A percentile compares a stretch with the other conserved stretches of the same genome.
Conservation (phyloP, 441 rosid species). For the Viola pubescens region DNA sequence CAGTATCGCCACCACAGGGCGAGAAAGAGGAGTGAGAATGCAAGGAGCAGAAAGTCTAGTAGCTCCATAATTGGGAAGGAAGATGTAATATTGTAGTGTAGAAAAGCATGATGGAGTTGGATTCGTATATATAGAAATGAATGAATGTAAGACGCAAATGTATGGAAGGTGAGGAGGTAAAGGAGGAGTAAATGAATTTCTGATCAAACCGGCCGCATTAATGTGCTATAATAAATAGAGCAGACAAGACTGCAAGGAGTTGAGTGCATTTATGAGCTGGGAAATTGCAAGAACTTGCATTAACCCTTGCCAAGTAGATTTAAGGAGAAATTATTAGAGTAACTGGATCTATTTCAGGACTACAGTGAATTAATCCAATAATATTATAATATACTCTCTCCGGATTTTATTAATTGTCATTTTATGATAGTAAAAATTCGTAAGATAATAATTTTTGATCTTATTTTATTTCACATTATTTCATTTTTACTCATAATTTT, state of each 20-base stretch:
- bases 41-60: conserved; percentile 34
- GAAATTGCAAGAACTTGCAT: too few relatives aligned
- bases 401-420: too few relatives aligned
- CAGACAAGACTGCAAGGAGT: not conserved
- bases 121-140: not conserved
- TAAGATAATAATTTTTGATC: too few relatives aligned
- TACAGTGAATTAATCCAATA: too few relatives aligned
- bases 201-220: not conserved
- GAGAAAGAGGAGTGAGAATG: conserved; percentile 36
- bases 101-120: not conserved
- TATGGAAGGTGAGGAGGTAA: too few relatives aligned
- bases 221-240: not conserved
- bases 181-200: not conserved
- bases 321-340: too few relatives aligned
- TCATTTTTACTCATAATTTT: too few relatives aligned
- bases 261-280: not conserved
- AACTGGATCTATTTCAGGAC: too few relatives aligned
- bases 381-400: too few relatives aligned
- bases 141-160: not conserved
- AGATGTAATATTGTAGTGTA: not conserved
- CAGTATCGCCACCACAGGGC: conserved; percentile 48
- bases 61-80: conserved; percentile 37
- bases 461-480: too few relatives aligned
- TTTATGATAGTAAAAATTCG: too few relatives aligned
- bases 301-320: too few relatives aligned